Percentiles rank a stretch among this genome's conserved stretches.
Evolutionary conservation across 257 asterid species (phyloP).

Genomic region (Nicotiana otophora): DNA sequence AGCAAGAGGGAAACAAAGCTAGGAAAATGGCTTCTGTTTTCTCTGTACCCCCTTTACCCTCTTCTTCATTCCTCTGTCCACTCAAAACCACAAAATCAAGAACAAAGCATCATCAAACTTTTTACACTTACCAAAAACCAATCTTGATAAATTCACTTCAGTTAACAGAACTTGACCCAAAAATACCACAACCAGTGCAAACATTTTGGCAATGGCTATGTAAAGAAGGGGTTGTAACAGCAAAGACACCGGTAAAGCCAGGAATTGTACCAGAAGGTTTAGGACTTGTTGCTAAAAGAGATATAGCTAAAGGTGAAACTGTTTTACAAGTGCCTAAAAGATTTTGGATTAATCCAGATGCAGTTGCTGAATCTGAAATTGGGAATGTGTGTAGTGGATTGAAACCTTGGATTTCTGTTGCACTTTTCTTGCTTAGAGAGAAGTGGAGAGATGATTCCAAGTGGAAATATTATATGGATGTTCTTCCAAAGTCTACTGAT

Average conservation of each 20-base stretch:
- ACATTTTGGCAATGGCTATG: conserved; percentile 88
- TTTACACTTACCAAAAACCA: conserved; percentile 30
- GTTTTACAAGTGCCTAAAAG: conserved; percentile 87
- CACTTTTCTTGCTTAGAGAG: conserved; percentile 72
- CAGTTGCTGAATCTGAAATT: conserved; percentile 64
- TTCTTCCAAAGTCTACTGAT: conserved; percentile 69
- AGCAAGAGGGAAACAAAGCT: neutral
- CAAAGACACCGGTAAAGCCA: conserved; percentile 77
- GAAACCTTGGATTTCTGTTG: conserved; percentile 86
- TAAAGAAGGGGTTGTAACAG: conserved; percentile 74
- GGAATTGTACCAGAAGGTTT: conserved; percentile 85
- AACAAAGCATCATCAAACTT: conserved; percentile 18
- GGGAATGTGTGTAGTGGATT: conserved; percentile 65
- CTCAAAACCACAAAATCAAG: conserved; percentile 17
- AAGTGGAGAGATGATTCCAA: conserved; percentile 63
- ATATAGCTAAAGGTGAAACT: conserved; percentile 57
- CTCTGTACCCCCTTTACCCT: conserved; percentile 25
- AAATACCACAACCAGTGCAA: conserved; percentile 49
- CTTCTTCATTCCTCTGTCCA: conserved; percentile 24
- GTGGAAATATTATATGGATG: conserved; percentile 64
- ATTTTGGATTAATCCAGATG: conserved; percentile 77
- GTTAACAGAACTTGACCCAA: conserved; percentile 42
- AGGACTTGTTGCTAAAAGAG: conserved; percentile 77
- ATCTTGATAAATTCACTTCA: conserved; percentile 31
- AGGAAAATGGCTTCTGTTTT: conserved; percentile 45